Percentiles rank a stretch among this genome's conserved stretches.
Conservation (phyloP, 2,329 filamentous ascomycete species). For the Aspergillus neoniger region DNA sequence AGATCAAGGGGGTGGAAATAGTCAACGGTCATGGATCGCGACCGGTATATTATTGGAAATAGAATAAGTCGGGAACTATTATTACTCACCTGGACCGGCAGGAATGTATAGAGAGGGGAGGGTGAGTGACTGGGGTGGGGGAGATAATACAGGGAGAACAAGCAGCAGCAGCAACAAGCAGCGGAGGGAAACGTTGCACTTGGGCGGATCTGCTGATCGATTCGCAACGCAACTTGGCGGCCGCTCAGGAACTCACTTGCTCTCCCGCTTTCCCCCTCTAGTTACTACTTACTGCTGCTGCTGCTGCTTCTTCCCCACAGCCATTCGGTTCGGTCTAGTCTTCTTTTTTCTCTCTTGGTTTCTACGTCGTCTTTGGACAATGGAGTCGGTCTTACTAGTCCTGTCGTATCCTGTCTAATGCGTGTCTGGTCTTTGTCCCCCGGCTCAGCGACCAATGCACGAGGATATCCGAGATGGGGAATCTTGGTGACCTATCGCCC, state of each 20-base stretch:
- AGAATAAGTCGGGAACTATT: background rate
- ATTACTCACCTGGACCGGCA: conserved; percentile 12
- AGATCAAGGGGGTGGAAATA: background rate
- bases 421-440: conserved; percentile 13
- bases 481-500: conserved; percentile 74
- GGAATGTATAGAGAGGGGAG: conserved; percentile 1
- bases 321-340: conserved; percentile 15
- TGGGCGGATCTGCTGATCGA: conserved; percentile 7
- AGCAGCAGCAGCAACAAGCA: background rate
- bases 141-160: background rate
- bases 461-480: conserved; percentile 59
- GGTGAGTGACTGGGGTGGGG: conserved; percentile 3
- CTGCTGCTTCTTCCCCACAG: conserved; percentile 6
- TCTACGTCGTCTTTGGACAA: conserved; percentile 1
- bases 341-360: conserved; percentile 13
- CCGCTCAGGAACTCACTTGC: background rate
- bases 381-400: conserved; percentile 10
- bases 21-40: conserved; percentile 4
- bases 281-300: background rate
- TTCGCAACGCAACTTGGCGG: background rate
- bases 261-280: background rate
- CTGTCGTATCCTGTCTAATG: conserved; percentile 17
- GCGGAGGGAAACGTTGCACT: conserved; percentile 7
- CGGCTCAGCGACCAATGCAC: conserved; percentile 36
- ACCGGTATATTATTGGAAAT: conserved; percentile 15